Conservation (phyloP, 2,329 filamentous ascomycete genomes). For the Cladosporium oxysporum region DNA sequence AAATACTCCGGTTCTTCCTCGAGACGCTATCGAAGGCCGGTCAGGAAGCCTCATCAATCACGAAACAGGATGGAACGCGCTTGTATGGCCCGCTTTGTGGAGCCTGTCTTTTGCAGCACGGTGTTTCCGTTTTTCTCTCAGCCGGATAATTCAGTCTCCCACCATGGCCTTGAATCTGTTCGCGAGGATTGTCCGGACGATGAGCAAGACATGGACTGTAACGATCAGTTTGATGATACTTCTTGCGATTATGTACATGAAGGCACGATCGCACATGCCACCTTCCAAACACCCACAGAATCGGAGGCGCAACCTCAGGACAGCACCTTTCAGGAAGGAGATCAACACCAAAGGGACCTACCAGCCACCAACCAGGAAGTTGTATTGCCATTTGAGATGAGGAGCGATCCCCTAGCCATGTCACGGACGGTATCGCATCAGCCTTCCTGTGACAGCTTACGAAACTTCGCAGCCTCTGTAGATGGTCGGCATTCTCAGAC, state of each 20-base stretch:
- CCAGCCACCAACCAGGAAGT: neutral
- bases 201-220: neutral
- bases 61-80: conserved; percentile 25
- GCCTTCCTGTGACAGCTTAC: conserved; percentile 18
- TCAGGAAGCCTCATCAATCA: conserved; percentile 24
- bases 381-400: conserved; percentile 22
- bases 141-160: neutral
- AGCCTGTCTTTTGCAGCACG: conserved; percentile 31
- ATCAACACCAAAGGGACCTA: neutral
- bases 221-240: neutral
- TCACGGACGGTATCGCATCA: conserved; percentile 11
- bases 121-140: conserved; percentile 3
- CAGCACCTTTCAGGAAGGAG: neutral
- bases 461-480: neutral
- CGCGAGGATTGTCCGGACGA: neutral
- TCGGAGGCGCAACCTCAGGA: neutral
- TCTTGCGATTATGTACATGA: neutral
- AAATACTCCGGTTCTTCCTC: conserved; percentile 22
- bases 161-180: neutral
- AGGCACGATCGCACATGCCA: neutral
- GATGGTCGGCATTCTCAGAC: neutral
- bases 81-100: conserved; percentile 33
- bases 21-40: conserved; percentile 23
- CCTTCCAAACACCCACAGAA: neutral
- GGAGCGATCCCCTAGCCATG: conserved; percentile 4